Conservation (phyloP, 805 yeast species). For the Zygoascus biomembranicola region DNA sequence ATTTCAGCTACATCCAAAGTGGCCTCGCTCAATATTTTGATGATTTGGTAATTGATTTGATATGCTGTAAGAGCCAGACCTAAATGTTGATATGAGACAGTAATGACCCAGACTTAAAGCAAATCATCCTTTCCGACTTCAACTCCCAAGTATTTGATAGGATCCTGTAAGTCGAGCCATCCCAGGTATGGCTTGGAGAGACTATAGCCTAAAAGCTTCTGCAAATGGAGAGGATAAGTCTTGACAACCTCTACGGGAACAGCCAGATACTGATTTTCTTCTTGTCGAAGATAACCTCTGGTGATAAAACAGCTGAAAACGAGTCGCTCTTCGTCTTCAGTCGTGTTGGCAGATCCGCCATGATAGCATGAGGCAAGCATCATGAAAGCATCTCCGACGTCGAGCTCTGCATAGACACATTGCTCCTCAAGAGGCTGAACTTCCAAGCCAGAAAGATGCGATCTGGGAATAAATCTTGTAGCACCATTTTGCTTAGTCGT, state of each 20-base stretch:
- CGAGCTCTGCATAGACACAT: constrained; percentile 1
- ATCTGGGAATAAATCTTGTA: constrained; percentile 3
- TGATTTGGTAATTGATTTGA: no score
- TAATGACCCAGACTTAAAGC: neutral
- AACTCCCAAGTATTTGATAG: neutral
- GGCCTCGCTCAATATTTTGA: no score
- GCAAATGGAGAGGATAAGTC: neutral
- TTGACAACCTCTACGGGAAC: neutral
- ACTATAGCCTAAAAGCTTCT: constrained; percentile 2
- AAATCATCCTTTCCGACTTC: neutral
- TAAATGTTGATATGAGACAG: no score
- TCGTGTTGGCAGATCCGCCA: constrained; percentile 5
- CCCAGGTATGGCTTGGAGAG: constrained; percentile 3
- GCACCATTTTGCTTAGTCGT: constrained; percentile 4
- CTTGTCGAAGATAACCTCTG: constrained; percentile 4
- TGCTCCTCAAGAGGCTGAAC: constrained; percentile 1
- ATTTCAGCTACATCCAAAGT: no score
- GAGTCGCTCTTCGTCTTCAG: constrained; percentile 3
- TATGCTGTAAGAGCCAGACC: no score
- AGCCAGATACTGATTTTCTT: constrained; percentile 4
- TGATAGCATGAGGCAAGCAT: constrained; percentile 6
- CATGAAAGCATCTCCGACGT: constrained; percentile 3
- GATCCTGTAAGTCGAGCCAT: constrained; percentile 2
- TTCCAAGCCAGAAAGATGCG: constrained; percentile 3
- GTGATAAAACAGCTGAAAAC: constrained; percentile 2